A percentile compares a stretch with the other conserved stretches of the same genome.
Conservation (phyloP, 1,284 basidiomycete species). For the Ceratobasidium sp. region DNA sequence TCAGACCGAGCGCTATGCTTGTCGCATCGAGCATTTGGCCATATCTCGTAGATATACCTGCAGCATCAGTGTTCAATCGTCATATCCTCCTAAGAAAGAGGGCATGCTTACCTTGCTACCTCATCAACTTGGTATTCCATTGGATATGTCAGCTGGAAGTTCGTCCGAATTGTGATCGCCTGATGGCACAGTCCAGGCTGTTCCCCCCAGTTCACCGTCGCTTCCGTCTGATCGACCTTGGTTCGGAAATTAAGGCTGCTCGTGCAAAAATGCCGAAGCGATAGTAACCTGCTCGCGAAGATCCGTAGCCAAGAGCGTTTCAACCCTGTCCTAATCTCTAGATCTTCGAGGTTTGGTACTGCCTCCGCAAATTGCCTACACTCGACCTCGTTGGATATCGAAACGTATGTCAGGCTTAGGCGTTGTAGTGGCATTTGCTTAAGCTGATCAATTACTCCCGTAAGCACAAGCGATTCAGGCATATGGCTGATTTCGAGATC, state of each 20-base stretch:
- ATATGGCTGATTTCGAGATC: background rate
- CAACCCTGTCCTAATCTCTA: background rate
- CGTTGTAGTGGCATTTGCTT: background rate
- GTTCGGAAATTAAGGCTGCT: background rate
- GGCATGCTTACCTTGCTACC: background rate
- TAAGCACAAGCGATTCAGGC: background rate
- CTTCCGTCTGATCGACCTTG: background rate
- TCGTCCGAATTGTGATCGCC: background rate
- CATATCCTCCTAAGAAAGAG: background rate
- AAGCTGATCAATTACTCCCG: background rate
- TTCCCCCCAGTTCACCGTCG: background rate
- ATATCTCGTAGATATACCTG: background rate
- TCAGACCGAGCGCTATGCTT: no score
- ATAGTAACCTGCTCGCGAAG: background rate
- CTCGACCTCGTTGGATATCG: background rate
- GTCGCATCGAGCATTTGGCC: background rate
- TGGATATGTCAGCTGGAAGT: background rate
- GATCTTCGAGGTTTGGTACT: background rate
- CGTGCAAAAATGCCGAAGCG: background rate
- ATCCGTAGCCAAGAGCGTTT: background rate
- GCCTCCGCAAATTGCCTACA: background rate
- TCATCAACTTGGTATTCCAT: background rate
- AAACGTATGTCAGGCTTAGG: background rate
- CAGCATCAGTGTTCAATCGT: background rate
- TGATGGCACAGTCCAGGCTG: background rate